Conservation (phyloP, 1,139 yeast species). For the Hanseniaspora gamundiae region DNA sequence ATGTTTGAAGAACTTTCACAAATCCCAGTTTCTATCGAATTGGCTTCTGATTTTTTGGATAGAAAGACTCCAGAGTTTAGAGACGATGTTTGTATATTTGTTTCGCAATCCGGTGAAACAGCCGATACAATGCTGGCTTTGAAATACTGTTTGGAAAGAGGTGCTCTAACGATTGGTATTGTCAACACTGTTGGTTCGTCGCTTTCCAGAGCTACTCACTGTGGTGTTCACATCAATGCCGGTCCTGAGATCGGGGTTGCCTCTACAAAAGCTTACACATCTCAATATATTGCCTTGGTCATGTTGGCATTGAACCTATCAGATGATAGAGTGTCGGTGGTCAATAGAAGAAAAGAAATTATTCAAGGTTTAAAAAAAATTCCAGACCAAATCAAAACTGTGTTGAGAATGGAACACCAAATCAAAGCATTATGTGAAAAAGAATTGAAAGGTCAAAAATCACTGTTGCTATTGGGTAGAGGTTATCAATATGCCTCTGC, state of each 20-base stretch:
- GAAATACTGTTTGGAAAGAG: slow-evolving; percentile 92
- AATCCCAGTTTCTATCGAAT: slow-evolving; percentile 89
- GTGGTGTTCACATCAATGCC: slow-evolving; percentile 99
- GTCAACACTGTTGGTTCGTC: slow-evolving; percentile 93
- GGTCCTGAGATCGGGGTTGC: slow-evolving; percentile 99
- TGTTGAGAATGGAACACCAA: slow-evolving; percentile 57
- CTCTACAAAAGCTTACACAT: slow-evolving; percentile 98
- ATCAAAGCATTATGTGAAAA: slow-evolving; percentile 68
- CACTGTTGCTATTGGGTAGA: slow-evolving; percentile 85
- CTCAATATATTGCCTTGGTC: slow-evolving; percentile 93
- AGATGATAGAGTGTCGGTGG: slow-evolving; percentile 75
- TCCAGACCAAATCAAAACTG: slow-evolving; percentile 75
- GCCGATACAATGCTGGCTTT: slow-evolving; percentile 97
- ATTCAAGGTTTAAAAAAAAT: slow-evolving; percentile 76
- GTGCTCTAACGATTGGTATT: slow-evolving; percentile 94
- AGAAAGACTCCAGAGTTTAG: slow-evolving; percentile 93
- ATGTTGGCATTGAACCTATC: slow-evolving; percentile 93
- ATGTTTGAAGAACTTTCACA: slow-evolving; percentile 94
- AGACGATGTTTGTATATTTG: slow-evolving; percentile 95
- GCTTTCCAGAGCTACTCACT: slow-evolving; percentile 89
- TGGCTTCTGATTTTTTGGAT: slow-evolving; percentile 95
- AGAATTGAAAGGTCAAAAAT: slow-evolving; percentile 67
- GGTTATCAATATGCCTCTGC: slow-evolving; percentile 98
- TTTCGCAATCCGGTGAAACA: slow-evolving; percentile 98
- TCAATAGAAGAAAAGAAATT: slow-evolving; percentile 69